Evolutionary conservation across 2,329 filamentous ascomycete genomes (phyloP).

Genomic region (Neonectria neomacrospora): DNA sequence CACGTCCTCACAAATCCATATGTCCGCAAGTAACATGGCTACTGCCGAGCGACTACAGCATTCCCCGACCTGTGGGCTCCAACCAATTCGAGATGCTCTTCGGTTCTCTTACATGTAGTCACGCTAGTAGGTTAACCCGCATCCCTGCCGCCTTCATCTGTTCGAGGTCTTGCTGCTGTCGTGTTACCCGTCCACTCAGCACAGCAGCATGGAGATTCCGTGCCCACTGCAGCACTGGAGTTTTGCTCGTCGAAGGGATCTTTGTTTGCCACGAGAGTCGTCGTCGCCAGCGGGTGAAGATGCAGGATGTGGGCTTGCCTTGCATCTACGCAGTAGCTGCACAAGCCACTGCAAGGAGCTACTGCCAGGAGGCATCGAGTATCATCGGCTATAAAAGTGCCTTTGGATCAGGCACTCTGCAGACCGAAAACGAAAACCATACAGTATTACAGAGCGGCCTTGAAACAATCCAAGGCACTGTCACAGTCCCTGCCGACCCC

Average conservation of each 20-base stretch:
- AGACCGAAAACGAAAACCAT: too few species aligned
- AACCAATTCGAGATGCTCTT: neutral
- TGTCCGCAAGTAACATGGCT: neutral
- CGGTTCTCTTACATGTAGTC: neutral
- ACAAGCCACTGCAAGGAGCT: neutral
- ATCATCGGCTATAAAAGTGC: neutral
- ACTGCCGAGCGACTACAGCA: neutral
- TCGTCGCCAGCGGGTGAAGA: neutral
- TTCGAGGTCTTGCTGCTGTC: conserved; percentile 1
- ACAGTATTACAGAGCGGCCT: neutral
- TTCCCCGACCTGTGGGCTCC: neutral
- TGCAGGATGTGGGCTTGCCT: conserved; percentile 9
- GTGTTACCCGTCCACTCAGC: conserved; percentile 13
- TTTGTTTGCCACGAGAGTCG: neutral
- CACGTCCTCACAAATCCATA: neutral
- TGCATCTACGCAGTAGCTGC: conserved; percentile 7
- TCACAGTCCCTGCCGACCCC: conserved; percentile 3
- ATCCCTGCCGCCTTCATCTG: neutral
- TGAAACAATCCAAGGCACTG: neutral
- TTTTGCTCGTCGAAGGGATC: neutral
- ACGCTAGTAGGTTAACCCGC: neutral
- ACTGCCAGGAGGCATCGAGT: neutral
- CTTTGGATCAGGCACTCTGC: neutral
- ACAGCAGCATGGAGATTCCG: conserved; percentile 1
- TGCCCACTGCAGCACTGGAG: neutral